Conservation (phyloP, 2,329 filamentous ascomycete genomes). For the Gnomoniopsis smithogilvyi region DNA sequence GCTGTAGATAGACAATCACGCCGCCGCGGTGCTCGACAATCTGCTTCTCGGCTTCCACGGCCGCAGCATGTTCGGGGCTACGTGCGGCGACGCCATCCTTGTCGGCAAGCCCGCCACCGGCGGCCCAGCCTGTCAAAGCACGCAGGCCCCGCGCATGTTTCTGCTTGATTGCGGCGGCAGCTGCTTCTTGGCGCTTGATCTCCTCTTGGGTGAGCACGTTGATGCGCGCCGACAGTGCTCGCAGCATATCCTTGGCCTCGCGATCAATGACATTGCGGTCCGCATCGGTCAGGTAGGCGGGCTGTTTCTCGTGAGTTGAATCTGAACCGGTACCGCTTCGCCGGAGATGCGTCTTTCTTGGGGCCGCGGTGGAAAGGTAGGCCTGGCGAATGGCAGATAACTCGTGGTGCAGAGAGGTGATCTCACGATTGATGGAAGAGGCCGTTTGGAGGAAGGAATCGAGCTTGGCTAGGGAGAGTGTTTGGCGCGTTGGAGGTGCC, state of each 20-base stretch:
- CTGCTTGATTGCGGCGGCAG: constrained; percentile 66
- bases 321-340: constrained; percentile 36
- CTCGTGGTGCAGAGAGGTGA: constrained; percentile 74
- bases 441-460: constrained; percentile 93
- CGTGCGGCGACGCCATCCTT: constrained; percentile 35
- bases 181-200: constrained; percentile 73
- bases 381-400: constrained; percentile 81
- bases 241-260: constrained; percentile 79
- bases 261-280: constrained; percentile 86
- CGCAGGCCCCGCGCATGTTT: constrained; percentile 66
- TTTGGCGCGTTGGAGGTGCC: constrained; percentile 43
- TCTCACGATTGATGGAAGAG: constrained; percentile 87
- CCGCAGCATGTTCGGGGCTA: constrained; percentile 63
- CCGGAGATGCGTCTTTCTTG: constrained; percentile 53
- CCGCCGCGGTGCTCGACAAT: constrained; percentile 73
- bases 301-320: constrained; percentile 33
- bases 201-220: constrained; percentile 78
- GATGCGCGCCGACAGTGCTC: constrained; percentile 81
- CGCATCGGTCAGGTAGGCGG: constrained; percentile 66
- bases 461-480: constrained; percentile 51
- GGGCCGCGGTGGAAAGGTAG: constrained; percentile 80
- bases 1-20: constrained; percentile 77
- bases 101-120: constrained; percentile 56
- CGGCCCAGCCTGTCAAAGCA: constrained; percentile 58
- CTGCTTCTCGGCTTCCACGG: constrained; percentile 67